Evolutionary conservation across 495 filamentous ascomycete genomes (phyloP).

Genomic region (Podospora comata): DNA sequence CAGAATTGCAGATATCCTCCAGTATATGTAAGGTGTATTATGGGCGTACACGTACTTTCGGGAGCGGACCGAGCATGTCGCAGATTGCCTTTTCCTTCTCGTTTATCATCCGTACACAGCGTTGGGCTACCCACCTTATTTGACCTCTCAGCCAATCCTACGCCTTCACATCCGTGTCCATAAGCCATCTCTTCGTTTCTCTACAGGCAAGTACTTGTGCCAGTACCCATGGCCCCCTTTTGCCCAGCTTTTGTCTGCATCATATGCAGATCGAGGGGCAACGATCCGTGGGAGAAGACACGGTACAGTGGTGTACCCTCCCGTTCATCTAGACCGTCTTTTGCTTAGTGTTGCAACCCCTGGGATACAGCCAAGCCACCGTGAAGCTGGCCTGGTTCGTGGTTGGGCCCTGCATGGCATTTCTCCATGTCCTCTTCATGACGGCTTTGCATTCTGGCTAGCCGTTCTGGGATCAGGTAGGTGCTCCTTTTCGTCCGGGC

Average conservation of each 20-base stretch:
- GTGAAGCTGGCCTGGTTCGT: neutral
- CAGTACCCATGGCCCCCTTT: neutral
- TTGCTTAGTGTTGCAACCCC: neutral
- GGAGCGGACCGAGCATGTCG: slow-evolving; percentile 3
- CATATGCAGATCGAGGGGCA: neutral
- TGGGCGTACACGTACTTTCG: neutral
- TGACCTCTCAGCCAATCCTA: neutral
- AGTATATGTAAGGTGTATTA: too few relatives aligned
- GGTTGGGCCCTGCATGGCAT: slow-evolving; percentile 3
- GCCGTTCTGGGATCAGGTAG: neutral
- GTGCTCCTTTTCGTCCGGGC: slow-evolving; percentile 8
- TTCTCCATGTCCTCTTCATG: slow-evolving; percentile 2
- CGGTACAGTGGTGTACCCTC: neutral
- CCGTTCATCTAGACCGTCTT: slow-evolving; percentile 3
- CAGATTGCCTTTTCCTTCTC: neutral
- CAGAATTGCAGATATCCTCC: too few relatives aligned
- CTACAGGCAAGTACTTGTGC: neutral
- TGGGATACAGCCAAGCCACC: neutral
- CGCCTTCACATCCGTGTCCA: neutral
- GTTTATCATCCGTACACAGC: slow-evolving; percentile 3
- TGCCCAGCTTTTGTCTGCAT: neutral
- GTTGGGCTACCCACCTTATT: neutral
- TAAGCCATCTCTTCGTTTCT: neutral
- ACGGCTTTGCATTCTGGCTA: slow-evolving; percentile 6
- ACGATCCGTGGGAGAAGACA: neutral